Evolutionary conservation across 225 moss, liverwort and hornwort genomes (phyloP).

Genomic region (Marchantia paleacea): DNA sequence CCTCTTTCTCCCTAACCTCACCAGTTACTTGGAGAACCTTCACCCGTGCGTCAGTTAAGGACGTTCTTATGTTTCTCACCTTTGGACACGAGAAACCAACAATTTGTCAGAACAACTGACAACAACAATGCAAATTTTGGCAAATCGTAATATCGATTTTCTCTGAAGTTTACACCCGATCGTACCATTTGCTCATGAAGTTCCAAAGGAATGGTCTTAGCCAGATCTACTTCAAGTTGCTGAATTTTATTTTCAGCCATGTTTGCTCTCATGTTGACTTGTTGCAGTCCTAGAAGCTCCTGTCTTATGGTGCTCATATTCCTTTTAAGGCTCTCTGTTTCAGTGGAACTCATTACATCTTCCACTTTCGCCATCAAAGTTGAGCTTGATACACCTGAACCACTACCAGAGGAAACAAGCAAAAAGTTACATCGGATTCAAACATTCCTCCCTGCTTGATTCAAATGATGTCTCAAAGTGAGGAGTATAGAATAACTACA

Average conservation of each 20-base stretch:
- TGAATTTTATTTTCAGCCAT: slow-evolving; percentile 68
- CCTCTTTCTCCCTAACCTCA: slow-evolving; percentile 69
- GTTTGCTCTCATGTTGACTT: slow-evolving; percentile 41
- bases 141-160: too few species aligned
- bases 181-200: slow-evolving; percentile 81
- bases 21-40: slow-evolving; percentile 60
- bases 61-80: slow-evolving; percentile 54
- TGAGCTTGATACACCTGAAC: slow-evolving; percentile 5
- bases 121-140: not conserved
- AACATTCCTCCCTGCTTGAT: not conserved
- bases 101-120: not conserved
- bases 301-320: slow-evolving; percentile 44
- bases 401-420: slow-evolving; percentile 8
- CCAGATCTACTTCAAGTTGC: slow-evolving; percentile 58
- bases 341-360: slow-evolving; percentile 31
- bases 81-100: slow-evolving; percentile 31
- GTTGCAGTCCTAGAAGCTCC: slow-evolving; percentile 46
- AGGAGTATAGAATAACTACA: not conserved
- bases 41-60: slow-evolving; percentile 53
- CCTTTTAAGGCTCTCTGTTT: slow-evolving; percentile 33
- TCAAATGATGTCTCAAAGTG: not conserved
- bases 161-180: not conserved
- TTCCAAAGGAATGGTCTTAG: slow-evolving; percentile 66
- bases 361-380: slow-evolving; percentile 10
- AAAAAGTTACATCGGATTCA: not conserved